Conservation (phyloP, 2,329 filamentous ascomycete genomes). For the Rugonectria rugulosa region DNA sequence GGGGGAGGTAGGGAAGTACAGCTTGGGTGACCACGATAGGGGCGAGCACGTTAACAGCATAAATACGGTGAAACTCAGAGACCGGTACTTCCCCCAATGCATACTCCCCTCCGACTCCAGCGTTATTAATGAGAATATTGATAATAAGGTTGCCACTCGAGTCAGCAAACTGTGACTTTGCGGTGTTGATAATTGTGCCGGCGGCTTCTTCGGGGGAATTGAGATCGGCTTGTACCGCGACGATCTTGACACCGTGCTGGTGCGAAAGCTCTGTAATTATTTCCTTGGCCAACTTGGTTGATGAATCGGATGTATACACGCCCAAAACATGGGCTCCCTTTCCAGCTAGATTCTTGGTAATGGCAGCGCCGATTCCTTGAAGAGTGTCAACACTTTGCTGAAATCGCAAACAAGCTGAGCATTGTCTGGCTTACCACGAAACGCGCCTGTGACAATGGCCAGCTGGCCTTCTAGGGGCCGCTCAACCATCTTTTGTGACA, state of each 20-base stretch:
- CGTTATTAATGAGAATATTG: conserved; percentile 85
- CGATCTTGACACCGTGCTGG: conserved; percentile 8
- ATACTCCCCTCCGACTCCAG: conserved; percentile 71
- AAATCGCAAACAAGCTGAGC: neutral
- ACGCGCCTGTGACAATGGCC: conserved; percentile 7
- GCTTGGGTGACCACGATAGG: conserved; percentile 79
- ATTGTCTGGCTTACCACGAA: neutral
- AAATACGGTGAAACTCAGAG: conserved; percentile 69
- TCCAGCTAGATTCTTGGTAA: conserved; percentile 61
- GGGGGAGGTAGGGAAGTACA: conserved; percentile 70
- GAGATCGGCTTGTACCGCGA: conserved; percentile 8
- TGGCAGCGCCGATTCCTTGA: conserved; percentile 63
- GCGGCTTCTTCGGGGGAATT: conserved; percentile 1
- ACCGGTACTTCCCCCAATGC: conserved; percentile 63
- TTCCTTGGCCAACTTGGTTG: conserved; percentile 38
- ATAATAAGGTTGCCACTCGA: conserved; percentile 58
- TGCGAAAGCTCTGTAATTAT: neutral
- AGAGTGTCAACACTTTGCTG: neutral
- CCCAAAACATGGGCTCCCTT: conserved; percentile 64
- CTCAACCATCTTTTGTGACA: too few relatives aligned
- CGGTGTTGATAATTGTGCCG: conserved; percentile 22
- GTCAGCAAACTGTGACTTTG: conserved; percentile 12
- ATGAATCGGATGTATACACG: conserved; percentile 63
- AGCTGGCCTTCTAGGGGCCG: neutral
- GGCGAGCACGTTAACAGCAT: conserved; percentile 79